Conservation (phyloP, 495 filamentous ascomycete genomes). For the Oleoguttula mirabilis region DNA sequence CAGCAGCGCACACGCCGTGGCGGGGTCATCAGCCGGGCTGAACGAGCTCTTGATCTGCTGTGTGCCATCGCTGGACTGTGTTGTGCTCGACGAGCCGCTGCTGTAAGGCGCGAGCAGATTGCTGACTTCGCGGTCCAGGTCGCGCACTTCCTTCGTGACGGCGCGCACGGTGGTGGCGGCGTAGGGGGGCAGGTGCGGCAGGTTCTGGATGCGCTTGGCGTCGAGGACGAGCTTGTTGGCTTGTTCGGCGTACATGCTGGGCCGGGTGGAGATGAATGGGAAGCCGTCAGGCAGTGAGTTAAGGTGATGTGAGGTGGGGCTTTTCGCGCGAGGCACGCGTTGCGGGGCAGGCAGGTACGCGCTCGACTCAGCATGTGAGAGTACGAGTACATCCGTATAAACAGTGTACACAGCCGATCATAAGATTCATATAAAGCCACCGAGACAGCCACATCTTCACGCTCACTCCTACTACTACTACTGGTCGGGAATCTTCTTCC, state of each 20-base stretch:
- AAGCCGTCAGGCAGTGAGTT: too few relatives aligned
- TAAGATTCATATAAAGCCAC: too few relatives aligned
- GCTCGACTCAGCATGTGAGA: too few relatives aligned
- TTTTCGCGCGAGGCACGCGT: too few relatives aligned
- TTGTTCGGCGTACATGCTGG: conserved; percentile 76
- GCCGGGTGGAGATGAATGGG: too few relatives aligned
- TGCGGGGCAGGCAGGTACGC: too few relatives aligned
- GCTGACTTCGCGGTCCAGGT: conserved; percentile 81
- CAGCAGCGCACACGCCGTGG: conserved; percentile 73
- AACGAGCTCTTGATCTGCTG: conserved; percentile 67
- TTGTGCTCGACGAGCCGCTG: conserved; percentile 62
- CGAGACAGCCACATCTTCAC: too few relatives aligned
- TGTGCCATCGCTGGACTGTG: conserved; percentile 72
- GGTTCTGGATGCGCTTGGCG: conserved; percentile 86
- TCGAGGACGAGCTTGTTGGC: conserved; percentile 61
- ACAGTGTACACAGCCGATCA: too few relatives aligned
- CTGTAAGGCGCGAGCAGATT: conserved; percentile 69
- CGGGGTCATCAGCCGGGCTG: conserved; percentile 72
- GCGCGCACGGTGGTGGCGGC: conserved; percentile 83
- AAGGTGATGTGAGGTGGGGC: too few relatives aligned
- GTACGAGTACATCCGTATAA: too few relatives aligned
- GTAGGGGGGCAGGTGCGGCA: conserved; percentile 80
- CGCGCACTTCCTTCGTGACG: conserved; percentile 82
- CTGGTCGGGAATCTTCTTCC: too few relatives aligned
- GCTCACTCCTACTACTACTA: too few relatives aligned